Evolutionary conservation across 139 green algal genomes (phyloP).

Genomic region (Astrephomene gubernaculifera): DNA sequence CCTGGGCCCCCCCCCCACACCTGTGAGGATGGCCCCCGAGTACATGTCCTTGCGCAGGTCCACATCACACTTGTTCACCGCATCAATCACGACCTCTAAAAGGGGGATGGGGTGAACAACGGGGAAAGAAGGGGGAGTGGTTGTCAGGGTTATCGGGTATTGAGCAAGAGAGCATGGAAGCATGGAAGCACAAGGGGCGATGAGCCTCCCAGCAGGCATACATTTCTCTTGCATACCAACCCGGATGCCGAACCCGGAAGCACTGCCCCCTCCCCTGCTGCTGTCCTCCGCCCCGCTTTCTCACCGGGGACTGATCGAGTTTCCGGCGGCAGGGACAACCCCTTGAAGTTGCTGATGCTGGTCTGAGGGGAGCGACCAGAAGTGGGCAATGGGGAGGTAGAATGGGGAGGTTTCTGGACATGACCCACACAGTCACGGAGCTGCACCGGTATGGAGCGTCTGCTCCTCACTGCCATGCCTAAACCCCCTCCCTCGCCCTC

Average conservation of each 20-base stretch:
- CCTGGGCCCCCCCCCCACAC: conserved; percentile 25
- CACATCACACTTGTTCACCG: conserved; percentile 86
- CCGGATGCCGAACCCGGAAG: no score
- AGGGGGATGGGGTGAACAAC: not conserved
- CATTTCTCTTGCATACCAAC: no score
- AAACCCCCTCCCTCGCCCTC: not conserved
- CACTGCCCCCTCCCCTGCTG: no score
- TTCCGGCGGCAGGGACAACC: conserved; percentile 6
- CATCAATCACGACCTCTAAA: conserved; percentile 75
- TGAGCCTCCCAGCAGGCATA: no score
- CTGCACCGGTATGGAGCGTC: no score
- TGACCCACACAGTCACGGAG: no score
- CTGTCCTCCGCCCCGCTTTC: no score
- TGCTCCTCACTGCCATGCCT: not conserved
- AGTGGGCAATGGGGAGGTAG: not conserved
- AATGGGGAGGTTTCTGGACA: not conserved
- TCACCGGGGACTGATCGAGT: conserved; percentile 22
- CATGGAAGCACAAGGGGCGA: no score
- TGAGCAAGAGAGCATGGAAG: no score
- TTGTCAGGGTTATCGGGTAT: no score
- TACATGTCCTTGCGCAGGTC: conserved; percentile 92
- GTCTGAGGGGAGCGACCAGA: conserved; percentile 9
- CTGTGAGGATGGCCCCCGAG: conserved; percentile 78
- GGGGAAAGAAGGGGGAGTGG: no score
- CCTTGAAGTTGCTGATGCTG: conserved; percentile 1